Evolutionary conservation across 306 rosid species (phyloP), one percentile per base, ranked within the genome.

Genomic region (Fagus crenata): DNA sequence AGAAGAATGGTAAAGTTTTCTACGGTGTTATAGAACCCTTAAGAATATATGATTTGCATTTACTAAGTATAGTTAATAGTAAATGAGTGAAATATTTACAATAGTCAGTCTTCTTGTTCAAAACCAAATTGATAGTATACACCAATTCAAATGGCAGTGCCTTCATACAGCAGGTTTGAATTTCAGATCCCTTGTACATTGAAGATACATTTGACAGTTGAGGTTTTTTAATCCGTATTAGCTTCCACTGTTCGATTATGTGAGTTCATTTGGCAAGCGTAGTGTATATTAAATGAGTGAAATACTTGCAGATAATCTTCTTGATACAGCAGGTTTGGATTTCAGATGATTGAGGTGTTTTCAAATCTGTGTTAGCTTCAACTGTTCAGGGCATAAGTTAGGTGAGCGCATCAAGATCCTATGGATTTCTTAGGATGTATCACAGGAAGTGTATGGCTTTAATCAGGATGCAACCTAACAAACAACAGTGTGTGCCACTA

Each of bases 101-200:
- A n/a, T 18, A 6, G 32, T 58, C 32, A 6, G 32, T 58, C 32
- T 58, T 31, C 7, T 31, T 28, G 51, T 58, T 58, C 41, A 0
- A 61, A 61, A 35, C 7, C 68, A 33, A 28, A 60, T 60, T 32
- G n/a, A 31, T 32, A 32, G 41, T 33, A 11, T 61, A 4, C 41
- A 58, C 64, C 65, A 9, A 59, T 31, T 12, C 65, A 59, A 59
- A 59, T 31, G 65, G 12, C 15, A 7, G 17, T 58, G 65, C 32
- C 36, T 59, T 59, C 4, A 28, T 11, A 9, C 36, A 9, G 37
- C 37, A 22, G 65, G 36, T 59, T 59, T 59, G 31, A 28, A 59
- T 59, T 59, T 22, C 37, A 59, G 65, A 59, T 59, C 65, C 35
- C 37, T 59, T 59, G 65, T 59, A 59, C 65, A 59, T 28, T 59